Conservation (phyloP, 257 asterid species). For the Buddleja alternifolia region DNA sequence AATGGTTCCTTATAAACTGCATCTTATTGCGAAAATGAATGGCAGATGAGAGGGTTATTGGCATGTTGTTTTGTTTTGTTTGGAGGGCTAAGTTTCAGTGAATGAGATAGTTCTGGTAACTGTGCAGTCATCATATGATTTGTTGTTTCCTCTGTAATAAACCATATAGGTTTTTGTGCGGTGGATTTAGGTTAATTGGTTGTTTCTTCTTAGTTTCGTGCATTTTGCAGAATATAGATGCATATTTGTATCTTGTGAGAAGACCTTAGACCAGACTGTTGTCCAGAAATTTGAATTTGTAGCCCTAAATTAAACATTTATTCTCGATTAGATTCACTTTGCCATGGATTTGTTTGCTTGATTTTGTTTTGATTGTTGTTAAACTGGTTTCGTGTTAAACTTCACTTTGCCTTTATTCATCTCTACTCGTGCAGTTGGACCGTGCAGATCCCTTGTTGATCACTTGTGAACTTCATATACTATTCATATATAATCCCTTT, state of each 20-base stretch:
- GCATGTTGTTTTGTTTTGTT: conserved; percentile 20
- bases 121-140: conserved; percentile 36
- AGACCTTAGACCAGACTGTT: neutral
- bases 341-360: no score
- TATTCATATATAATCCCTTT: no score
- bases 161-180: conserved; percentile 24
- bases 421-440: no score
- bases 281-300: neutral
- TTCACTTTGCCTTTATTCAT: no score
- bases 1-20: conserved; percentile 1
- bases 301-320: neutral
- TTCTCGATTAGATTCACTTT: no score
- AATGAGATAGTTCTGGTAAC: conserved; percentile 17
- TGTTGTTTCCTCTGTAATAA: conserved; percentile 12
- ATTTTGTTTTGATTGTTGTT: no score
- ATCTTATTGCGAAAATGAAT: no score
- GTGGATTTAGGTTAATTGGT: conserved; percentile 9
- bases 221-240: neutral
- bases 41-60: conserved; percentile 2
- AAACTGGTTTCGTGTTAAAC: no score
- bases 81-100: neutral
- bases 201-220: neutral
- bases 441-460: no score
- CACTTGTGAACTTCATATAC: no score
- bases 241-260: neutral